Conservation (phyloP, 257 asterid species). For the Fraxinus anomala region DNA sequence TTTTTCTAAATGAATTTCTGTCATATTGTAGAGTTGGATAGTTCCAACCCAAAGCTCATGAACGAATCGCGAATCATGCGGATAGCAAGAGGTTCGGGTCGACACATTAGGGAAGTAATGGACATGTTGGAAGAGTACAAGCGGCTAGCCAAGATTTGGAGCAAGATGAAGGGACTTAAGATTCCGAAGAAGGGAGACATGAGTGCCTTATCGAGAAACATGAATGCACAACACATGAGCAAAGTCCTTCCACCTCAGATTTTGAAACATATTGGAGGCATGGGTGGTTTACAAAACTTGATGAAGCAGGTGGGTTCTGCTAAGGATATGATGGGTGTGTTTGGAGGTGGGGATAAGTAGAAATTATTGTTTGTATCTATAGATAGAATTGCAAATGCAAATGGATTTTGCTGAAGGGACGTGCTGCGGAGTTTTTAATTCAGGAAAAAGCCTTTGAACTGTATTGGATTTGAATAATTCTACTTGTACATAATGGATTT, state of each 20-base stretch:
- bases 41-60: conserved; percentile 81
- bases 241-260: conserved; percentile 92
- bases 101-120: conserved; percentile 74
- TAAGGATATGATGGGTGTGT: conserved; percentile 95
- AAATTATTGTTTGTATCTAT: background rate
- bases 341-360: conserved; percentile 79
- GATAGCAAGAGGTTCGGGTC: conserved; percentile 91
- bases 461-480: too few species aligned
- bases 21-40: conserved; percentile 75
- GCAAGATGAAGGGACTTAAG: conserved; percentile 98
- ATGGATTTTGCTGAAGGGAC: background rate
- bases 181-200: conserved; percentile 96
- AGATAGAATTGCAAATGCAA: background rate
- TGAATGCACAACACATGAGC: conserved; percentile 95
- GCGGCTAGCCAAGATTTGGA: conserved; percentile 83
- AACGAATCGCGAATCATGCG: conserved; percentile 79
- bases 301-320: conserved; percentile 92
- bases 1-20: background rate
- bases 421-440: background rate
- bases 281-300: conserved; percentile 90
- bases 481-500: too few species aligned
- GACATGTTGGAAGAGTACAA: conserved; percentile 96
- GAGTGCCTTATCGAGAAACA: conserved; percentile 76
- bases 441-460: background rate
- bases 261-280: conserved; percentile 92